Conservation (phyloP, 2,329 filamentous ascomycete genomes). For the Talaromyces marneffei region DNA sequence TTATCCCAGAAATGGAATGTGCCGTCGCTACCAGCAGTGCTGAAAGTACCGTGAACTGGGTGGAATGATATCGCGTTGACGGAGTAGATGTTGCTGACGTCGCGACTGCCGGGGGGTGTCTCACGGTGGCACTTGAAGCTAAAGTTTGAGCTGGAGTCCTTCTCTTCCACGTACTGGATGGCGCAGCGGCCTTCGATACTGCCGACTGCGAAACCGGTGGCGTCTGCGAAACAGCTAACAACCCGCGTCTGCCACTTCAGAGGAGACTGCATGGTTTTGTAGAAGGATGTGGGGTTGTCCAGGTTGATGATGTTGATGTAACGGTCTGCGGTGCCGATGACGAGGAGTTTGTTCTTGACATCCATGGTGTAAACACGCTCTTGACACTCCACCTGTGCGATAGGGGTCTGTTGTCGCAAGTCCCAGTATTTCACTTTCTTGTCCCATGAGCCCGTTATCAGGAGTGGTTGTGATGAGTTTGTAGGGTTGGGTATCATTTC, state of each 20-base stretch:
- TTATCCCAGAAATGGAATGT: constrained; percentile 80
- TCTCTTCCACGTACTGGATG: constrained; percentile 97
- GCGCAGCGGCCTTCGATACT: constrained; percentile 96
- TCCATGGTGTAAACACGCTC: constrained; percentile 78
- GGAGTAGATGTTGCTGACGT: constrained; percentile 81
- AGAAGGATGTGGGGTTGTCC: constrained; percentile 79
- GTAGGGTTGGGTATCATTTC: constrained; percentile 65
- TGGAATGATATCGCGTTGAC: constrained; percentile 99
- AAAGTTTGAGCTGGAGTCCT: constrained; percentile 87
- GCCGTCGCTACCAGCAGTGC: constrained; percentile 88
- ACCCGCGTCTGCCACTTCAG: constrained; percentile 97
- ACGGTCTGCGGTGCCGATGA: constrained; percentile 87
- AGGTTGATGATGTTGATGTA: constrained; percentile 96
- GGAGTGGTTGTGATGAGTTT: constrained; percentile 57
- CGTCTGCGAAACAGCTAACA: constrained; percentile 90
- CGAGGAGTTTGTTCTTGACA: constrained; percentile 77
- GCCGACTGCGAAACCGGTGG: constrained; percentile 86
- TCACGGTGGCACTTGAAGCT: constrained; percentile 99
- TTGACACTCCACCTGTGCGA: constrained; percentile 43
- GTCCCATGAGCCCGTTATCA: constrained; percentile 74
- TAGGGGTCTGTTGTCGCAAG: constrained; percentile 43
- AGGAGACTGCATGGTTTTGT: constrained; percentile 93
- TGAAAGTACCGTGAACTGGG: constrained; percentile 94
- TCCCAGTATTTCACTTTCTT: constrained; percentile 55
- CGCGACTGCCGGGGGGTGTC: constrained; percentile 55